Conservation (phyloP, 495 filamentous ascomycete species). For the Pyronema omphalodes region DNA sequence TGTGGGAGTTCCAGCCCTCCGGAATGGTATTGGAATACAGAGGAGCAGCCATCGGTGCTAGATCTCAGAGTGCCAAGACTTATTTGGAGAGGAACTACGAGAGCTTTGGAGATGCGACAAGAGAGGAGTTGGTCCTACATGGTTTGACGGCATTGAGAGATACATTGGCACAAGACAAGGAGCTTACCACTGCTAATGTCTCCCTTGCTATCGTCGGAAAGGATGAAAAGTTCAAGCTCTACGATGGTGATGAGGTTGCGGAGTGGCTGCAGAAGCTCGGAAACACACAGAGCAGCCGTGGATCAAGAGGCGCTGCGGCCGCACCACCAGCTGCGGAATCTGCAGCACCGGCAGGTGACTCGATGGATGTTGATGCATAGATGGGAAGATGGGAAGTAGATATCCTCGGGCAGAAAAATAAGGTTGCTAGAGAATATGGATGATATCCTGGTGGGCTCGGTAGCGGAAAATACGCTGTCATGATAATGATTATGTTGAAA, state of each 20-base stretch:
- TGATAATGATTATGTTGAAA: too few species aligned
- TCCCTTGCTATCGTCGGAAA: constrained; percentile 70
- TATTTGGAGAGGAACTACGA: constrained; percentile 87
- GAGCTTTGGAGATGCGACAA: constrained; percentile 46
- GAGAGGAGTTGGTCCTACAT: constrained; percentile 79
- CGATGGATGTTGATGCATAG: constrained; percentile 2
- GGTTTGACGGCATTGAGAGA: constrained; percentile 85
- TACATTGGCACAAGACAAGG: constrained; percentile 88
- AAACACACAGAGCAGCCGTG: constrained; percentile 35
- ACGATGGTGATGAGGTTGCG: constrained; percentile 70
- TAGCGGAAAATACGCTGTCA: too few species aligned
- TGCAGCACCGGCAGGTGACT: background rate
- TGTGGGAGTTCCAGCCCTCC: constrained; percentile 95
- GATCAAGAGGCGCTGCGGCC: constrained; percentile 4
- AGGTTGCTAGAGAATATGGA: background rate
- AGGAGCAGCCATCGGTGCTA: constrained; percentile 84
- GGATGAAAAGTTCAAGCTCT: constrained; percentile 71
- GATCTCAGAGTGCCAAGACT: constrained; percentile 91
- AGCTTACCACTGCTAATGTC: constrained; percentile 89
- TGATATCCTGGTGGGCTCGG: too few species aligned
- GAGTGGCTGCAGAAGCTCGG: constrained; percentile 52
- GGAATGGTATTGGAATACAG: constrained; percentile 94
- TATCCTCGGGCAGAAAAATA: background rate
- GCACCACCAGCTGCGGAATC: background rate
- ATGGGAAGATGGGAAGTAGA: background rate